Conservation (phyloP, 176 grass and related monocot species). For the Thalia dealbata region DNA sequence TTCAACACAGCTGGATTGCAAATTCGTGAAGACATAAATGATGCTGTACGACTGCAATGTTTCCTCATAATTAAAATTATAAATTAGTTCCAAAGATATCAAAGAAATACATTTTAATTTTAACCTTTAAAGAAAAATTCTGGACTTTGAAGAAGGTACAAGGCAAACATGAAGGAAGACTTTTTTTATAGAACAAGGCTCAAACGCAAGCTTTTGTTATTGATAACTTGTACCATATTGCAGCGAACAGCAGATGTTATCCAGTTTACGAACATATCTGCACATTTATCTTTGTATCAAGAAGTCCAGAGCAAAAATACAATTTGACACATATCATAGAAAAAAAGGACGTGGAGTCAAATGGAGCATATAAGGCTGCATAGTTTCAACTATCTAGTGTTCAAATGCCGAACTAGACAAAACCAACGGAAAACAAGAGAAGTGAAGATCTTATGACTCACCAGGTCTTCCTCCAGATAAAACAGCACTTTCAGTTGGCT, state of each 20-base stretch:
- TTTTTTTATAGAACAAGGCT: too few relatives aligned
- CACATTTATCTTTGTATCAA: too few relatives aligned
- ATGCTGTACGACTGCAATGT: neutral
- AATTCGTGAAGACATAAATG: too few relatives aligned
- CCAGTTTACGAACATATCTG: too few relatives aligned
- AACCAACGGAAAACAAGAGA: neutral
- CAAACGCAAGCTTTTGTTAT: too few relatives aligned
- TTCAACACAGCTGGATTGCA: too few relatives aligned
- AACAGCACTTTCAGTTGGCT: constrained; percentile 46
- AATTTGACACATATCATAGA: neutral
- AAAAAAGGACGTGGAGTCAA: neutral
- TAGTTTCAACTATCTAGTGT: neutral
- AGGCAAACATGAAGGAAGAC: too few relatives aligned
- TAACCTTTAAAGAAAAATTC: neutral
- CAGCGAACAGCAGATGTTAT: too few relatives aligned
- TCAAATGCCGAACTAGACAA: neutral
- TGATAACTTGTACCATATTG: too few relatives aligned
- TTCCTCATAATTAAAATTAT: neutral
- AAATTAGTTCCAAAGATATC: neutral
- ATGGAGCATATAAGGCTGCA: neutral
- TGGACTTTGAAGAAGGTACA: too few relatives aligned
- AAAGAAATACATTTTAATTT: neutral
- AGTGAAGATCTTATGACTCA: neutral
- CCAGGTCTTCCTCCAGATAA: constrained; percentile 45
- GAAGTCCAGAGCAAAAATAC: neutral